Conservation (phyloP, 495 filamentous ascomycete species). For the Jackrogersella minutella region DNA sequence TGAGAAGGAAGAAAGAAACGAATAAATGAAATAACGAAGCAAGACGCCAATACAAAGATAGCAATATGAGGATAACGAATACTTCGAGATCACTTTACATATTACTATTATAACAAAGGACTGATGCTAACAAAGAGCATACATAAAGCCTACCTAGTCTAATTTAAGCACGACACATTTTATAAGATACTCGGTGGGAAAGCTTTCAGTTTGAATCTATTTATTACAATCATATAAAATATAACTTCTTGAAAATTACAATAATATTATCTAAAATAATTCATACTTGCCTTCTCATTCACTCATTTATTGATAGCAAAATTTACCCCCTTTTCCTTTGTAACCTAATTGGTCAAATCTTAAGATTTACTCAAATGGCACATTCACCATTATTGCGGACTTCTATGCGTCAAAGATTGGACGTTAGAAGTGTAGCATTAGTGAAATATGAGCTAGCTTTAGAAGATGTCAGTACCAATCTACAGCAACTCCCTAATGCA, state of each 20-base stretch:
- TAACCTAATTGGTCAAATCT: neutral
- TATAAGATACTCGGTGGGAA: neutral
- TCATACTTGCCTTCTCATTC: neutral
- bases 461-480: slow-evolving; percentile 15
- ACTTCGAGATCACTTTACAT: neutral
- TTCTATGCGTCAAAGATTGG: slow-evolving; percentile 17
- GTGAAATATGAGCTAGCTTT: slow-evolving; percentile 35
- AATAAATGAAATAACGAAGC: neutral
- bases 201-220: neutral
- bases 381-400: slow-evolving; percentile 35
- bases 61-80: neutral
- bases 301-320: neutral
- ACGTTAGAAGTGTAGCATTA: slow-evolving; percentile 24
- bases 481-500: slow-evolving; percentile 10
- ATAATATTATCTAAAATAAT: neutral
- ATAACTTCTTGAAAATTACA: neutral
- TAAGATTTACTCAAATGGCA: slow-evolving; percentile 13
- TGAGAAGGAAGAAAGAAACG: neutral
- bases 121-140: slow-evolving; percentile 3
- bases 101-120: slow-evolving; percentile 12
- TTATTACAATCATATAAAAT: neutral
- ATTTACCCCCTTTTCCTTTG: neutral
- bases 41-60: neutral
- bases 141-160: neutral
- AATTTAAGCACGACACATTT: neutral